Conservation (phyloP, 768 basidiomycete species). For the Boletus rufocinnamomeus region DNA sequence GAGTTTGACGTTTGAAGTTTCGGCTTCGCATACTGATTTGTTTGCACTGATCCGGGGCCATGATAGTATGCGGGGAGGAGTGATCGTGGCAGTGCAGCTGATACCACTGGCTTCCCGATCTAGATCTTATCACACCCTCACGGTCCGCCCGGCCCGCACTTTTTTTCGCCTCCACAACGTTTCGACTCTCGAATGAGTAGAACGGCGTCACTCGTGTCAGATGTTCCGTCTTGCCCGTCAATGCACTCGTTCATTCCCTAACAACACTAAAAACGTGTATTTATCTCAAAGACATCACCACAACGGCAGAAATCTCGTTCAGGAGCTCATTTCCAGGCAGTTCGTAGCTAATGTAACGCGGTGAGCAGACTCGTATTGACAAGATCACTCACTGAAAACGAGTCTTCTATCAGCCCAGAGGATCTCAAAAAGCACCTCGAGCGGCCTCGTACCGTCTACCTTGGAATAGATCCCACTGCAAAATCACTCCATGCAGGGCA, state of each 20-base stretch:
- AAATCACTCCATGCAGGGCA: slow-evolving; percentile 91
- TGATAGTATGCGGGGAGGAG: too few species aligned
- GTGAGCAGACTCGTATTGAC: slow-evolving; percentile 23
- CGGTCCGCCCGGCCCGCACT: slow-evolving; percentile 22
- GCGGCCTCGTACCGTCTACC: slow-evolving; percentile 62
- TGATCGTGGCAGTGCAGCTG: slow-evolving; percentile 17
- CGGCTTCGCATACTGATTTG: not conserved
- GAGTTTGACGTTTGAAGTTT: too few species aligned
- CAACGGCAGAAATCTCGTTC: slow-evolving; percentile 28
- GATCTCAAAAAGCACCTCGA: slow-evolving; percentile 41
- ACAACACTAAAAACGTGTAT: not conserved
- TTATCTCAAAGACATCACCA: slow-evolving; percentile 19
- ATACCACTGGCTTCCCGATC: too few species aligned
- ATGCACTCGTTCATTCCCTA: slow-evolving; percentile 13
- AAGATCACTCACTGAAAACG: slow-evolving; percentile 3
- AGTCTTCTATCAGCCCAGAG: slow-evolving; percentile 39
- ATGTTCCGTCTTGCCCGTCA: slow-evolving; percentile 29
- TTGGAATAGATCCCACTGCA: slow-evolving; percentile 93
- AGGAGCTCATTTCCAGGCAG: slow-evolving; percentile 36
- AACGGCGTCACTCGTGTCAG: not conserved
- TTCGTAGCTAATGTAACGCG: slow-evolving; percentile 40
- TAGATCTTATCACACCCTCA: too few species aligned
- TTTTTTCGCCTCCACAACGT: not conserved
- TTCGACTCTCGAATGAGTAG: not conserved
- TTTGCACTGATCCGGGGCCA: not conserved